Conservation (phyloP, 306 rosid genomes). For the Crotalaria pallida region DNA sequence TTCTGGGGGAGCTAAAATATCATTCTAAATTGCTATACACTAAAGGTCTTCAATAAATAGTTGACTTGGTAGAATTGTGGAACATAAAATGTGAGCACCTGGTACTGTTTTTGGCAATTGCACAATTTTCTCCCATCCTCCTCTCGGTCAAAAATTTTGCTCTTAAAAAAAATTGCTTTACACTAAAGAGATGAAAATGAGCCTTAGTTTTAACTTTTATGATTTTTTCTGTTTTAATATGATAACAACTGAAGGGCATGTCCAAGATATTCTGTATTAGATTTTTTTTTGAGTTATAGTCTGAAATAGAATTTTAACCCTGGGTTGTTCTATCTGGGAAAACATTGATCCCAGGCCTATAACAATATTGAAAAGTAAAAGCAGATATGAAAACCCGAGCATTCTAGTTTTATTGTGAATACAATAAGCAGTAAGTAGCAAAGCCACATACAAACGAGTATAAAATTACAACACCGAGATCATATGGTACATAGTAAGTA, state of each 20-base stretch:
- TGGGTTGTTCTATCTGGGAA: not conserved
- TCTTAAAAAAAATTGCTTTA: too few species aligned
- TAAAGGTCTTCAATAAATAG: too few species aligned
- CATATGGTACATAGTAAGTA: slow-evolving; percentile 10
- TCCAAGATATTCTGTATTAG: not conserved
- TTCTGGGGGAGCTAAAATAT: too few species aligned
- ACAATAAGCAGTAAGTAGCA: slow-evolving; percentile 7
- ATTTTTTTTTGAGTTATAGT: not conserved
- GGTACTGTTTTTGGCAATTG: too few species aligned
- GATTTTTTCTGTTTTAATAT: too few species aligned
- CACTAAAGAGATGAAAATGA: not conserved
- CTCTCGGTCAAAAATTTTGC: too few species aligned
- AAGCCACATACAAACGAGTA: not conserved
- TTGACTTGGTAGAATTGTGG: too few species aligned
- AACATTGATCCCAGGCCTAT: not conserved
- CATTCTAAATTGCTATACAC: too few species aligned
- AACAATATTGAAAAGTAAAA: not conserved
- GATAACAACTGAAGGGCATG: not conserved
- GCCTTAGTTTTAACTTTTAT: not conserved
- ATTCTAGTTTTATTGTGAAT: slow-evolving; percentile 9
- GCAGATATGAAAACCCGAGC: not conserved
- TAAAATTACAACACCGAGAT: slow-evolving; percentile 14
- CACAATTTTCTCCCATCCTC: too few species aligned
- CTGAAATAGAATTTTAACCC: not conserved
- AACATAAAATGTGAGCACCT: too few species aligned